Conservation (phyloP, 139 green algal species). For the Chlorella vulgaris region DNA sequence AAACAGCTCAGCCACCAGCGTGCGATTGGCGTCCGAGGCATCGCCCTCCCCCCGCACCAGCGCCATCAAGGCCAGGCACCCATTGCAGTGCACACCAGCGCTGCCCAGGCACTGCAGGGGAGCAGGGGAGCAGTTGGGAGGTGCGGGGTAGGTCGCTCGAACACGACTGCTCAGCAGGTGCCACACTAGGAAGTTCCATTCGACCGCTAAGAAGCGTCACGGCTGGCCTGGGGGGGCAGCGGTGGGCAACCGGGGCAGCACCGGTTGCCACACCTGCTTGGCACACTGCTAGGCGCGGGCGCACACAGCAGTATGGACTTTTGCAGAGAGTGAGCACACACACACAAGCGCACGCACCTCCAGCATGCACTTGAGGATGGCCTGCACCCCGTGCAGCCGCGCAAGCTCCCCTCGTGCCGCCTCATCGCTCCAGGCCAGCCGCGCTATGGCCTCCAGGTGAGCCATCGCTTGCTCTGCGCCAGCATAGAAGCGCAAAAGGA, state of each 20-base stretch:
- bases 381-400: constrained; percentile 19
- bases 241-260: too few relatives aligned
- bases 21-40: constrained; percentile 61
- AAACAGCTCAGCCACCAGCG: constrained; percentile 34
- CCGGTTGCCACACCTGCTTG: too few relatives aligned
- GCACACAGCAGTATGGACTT: background rate
- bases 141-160: too few relatives aligned
- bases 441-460: constrained; percentile 57
- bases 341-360: background rate
- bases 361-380: constrained; percentile 32
- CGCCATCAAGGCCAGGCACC: constrained; percentile 67
- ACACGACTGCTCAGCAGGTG: too few relatives aligned
- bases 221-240: too few relatives aligned
- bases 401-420: constrained; percentile 42
- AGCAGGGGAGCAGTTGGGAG: background rate
- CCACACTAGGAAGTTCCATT: too few relatives aligned
- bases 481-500: background rate
- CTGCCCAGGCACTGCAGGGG: constrained; percentile 19
- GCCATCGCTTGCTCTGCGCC: background rate
- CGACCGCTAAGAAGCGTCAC: too few relatives aligned
- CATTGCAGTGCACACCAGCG: constrained; percentile 64
- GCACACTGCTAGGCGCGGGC: background rate
- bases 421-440: constrained; percentile 71
- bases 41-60: constrained; percentile 59
- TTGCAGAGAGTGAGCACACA: background rate